phyloP scores from a whole-genome alignment of 805 yeast genomes.

The Candida incommunis region DNA sequence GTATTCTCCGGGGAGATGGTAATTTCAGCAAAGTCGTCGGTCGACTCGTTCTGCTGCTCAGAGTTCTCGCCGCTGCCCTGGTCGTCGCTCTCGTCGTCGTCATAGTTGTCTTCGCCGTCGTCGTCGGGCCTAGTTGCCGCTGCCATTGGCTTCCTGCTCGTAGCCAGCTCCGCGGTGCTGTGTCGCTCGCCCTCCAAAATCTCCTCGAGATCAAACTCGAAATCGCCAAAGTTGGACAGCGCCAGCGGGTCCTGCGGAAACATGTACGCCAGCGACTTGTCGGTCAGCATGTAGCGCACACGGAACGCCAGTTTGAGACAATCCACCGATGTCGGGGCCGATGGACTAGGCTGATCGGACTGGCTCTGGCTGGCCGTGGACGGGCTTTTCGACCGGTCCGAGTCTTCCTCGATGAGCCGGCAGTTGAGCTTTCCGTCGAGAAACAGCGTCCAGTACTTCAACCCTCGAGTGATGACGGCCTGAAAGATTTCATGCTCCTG shows the following conservation, averaged over 20 bases:
- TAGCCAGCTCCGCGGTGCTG: constrained; percentile 1
- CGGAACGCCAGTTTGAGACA: constrained; percentile 22
- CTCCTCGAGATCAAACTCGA: constrained; percentile 6
- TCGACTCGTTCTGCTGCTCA: constrained; percentile 8
- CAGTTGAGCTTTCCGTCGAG: constrained; percentile 17
- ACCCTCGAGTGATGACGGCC: constrained; percentile 18
- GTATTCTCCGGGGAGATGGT: constrained; percentile 9
- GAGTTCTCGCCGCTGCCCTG: constrained; percentile 15
- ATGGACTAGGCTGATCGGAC: constrained; percentile 3
- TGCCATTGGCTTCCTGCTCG: constrained; percentile 1
- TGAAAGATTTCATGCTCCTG: constrained; percentile 24
- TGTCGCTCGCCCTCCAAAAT: too few relatives aligned
- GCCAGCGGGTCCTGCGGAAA: constrained; percentile 11
- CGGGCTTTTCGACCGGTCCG: background rate
- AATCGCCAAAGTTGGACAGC: constrained; percentile 11
- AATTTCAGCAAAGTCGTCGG: constrained; percentile 21
- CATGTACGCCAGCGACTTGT: constrained; percentile 17
- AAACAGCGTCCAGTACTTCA: constrained; percentile 20
- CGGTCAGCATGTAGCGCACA: constrained; percentile 28
- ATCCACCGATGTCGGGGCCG: constrained; percentile 15
- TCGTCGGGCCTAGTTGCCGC: constrained; percentile 5
- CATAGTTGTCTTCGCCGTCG: constrained; percentile 26
- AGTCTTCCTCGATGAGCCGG: constrained; percentile 7
- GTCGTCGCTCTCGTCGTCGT: constrained; percentile 16
- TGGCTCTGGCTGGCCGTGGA: constrained; percentile 2